Conservation (phyloP, 140 eudicot species). For the Flaveria floridana region DNA sequence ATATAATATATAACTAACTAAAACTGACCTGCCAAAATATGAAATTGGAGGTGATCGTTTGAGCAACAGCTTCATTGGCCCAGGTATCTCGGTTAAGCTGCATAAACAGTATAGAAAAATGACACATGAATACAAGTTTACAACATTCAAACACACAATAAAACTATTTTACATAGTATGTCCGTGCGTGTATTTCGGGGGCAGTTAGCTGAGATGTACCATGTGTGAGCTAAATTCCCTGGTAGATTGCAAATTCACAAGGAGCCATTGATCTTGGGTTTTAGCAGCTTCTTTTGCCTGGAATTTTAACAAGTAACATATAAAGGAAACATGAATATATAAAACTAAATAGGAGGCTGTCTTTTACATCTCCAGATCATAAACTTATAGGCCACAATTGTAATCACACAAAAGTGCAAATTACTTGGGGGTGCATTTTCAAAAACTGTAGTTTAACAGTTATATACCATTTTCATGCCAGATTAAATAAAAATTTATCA, state of each 20-base stretch:
- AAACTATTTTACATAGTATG: conserved; percentile 18
- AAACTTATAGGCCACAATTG: not conserved
- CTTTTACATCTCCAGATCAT: not conserved
- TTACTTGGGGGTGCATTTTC: conserved; percentile 4
- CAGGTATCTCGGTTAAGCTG: conserved; percentile 99
- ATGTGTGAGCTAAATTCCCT: conserved; percentile 95
- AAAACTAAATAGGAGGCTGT: too few species aligned
- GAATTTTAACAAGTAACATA: not conserved
- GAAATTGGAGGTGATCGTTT: conserved; percentile 79
- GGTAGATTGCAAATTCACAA: conserved; percentile 85
- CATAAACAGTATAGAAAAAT: conserved; percentile 27
- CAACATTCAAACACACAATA: not conserved
- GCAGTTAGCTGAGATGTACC: conserved; percentile 42
- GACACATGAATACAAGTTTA: not conserved
- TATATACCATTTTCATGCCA: not conserved
- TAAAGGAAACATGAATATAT: not conserved
- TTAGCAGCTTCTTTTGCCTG: conserved; percentile 93
- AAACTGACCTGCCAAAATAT: conserved; percentile 93
- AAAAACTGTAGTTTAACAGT: not conserved
- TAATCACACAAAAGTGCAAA: not conserved
- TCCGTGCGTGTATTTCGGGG: not conserved
- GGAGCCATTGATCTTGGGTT: conserved; percentile 75
- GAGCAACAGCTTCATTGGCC: conserved; percentile 99
- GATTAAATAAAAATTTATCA: not conserved
- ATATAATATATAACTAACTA: not conserved